phyloP scores from a whole-genome alignment of 1,284 basidiomycete species.

The Apiotrichum domesticum region DNA sequence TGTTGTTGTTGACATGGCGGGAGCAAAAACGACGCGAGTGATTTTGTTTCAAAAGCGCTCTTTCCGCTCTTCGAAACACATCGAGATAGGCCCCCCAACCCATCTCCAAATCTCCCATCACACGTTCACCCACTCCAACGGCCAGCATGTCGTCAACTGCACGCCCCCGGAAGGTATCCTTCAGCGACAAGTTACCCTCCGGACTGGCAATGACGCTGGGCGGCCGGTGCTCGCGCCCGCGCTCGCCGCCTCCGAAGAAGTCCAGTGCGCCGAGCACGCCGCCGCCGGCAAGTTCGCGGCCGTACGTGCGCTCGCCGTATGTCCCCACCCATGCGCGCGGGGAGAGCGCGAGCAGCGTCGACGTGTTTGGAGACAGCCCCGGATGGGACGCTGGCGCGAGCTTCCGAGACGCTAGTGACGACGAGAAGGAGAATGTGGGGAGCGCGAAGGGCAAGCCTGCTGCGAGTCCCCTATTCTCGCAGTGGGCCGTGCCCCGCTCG shows the following conservation, averaged over 20 bases:
- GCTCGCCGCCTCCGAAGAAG: not conserved
- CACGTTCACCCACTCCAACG: not conserved
- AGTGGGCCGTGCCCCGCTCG: not conserved
- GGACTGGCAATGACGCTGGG: not conserved
- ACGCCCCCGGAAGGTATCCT: constrained; percentile 9
- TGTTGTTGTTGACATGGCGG: too few species aligned
- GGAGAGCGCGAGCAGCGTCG: not conserved
- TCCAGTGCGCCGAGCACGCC: not conserved
- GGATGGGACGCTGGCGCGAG: not conserved
- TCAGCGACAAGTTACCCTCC: not conserved
- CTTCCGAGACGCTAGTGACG: not conserved
- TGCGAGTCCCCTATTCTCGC: too few species aligned
- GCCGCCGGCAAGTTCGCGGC: not conserved
- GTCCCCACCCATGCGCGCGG: not conserved
- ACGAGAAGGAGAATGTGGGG: not conserved
- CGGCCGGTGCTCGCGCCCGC: not conserved
- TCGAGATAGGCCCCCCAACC: not conserved
- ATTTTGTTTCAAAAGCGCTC: too few species aligned
- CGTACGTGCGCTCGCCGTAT: constrained; percentile 4
- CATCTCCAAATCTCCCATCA: not conserved
- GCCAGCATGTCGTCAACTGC: too few species aligned
- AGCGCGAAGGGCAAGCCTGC: not conserved
- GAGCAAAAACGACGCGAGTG: too few species aligned
- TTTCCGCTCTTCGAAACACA: not conserved
- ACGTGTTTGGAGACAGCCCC: not conserved